Percentiles rank a stretch among this genome's conserved stretches.
These are phyloP conservation scores for Decorospora gaudefroyi DNA, from an alignment of 2,329 filamentous ascomycete species.

Conservation along the genomic window DNA sequence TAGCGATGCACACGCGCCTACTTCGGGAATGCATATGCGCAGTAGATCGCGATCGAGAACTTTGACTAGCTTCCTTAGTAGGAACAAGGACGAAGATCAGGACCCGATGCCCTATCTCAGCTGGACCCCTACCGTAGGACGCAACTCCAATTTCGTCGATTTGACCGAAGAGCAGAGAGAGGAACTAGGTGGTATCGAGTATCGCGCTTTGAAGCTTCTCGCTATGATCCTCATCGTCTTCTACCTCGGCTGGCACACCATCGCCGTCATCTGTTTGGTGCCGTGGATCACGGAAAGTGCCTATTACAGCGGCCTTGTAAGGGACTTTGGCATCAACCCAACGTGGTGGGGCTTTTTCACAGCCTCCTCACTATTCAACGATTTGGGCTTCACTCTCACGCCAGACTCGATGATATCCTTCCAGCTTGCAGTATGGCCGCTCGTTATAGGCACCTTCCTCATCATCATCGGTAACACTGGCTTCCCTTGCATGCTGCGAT, in stretches of 20 bases:
- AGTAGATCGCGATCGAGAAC: constrained; percentile 55
- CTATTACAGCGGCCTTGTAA: constrained; percentile 66
- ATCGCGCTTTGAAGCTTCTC: constrained; percentile 85
- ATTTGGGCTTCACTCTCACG: constrained; percentile 90
- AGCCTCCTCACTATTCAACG: constrained; percentile 85
- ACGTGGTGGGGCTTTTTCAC: constrained; percentile 96
- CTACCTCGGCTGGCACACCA: constrained; percentile 79
- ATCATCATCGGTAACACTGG: constrained; percentile 95
- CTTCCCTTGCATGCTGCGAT: constrained; percentile 91
- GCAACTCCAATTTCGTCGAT: constrained; percentile 91
- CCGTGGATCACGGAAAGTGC: constrained; percentile 76
- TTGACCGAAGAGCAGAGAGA: constrained; percentile 89
- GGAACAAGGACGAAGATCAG: constrained; percentile 54
- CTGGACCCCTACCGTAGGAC: constrained; percentile 87
- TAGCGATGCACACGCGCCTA: constrained; percentile 13
- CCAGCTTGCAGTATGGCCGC: constrained; percentile 71
- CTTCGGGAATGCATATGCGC: constrained; percentile 26
- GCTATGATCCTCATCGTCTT: constrained; percentile 77
- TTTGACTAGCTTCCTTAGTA: constrained; percentile 62
- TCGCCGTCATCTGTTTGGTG: constrained; percentile 73
- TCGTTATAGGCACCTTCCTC: constrained; percentile 79
- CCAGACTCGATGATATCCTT: constrained; percentile 95
- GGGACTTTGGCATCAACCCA: constrained; percentile 63
- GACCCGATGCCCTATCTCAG: constrained; percentile 84
- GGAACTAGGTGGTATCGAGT: constrained; percentile 94